Conservation (phyloP, 164 flowering plant species). For the Stephania yunnanensis region DNA sequence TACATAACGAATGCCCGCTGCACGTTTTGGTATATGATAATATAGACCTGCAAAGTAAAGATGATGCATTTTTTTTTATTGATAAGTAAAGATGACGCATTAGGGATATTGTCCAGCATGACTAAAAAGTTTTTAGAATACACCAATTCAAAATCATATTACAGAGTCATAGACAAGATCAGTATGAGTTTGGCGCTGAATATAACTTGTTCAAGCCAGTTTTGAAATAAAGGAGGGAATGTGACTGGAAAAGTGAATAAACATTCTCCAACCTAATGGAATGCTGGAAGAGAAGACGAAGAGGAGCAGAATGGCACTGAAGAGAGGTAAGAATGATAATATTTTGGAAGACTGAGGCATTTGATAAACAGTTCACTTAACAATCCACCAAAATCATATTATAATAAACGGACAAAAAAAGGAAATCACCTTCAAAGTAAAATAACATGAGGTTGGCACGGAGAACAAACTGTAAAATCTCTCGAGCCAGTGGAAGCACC, state of each 20-base stretch:
- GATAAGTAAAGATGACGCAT: not conserved
- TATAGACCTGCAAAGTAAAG: constrained; percentile 54
- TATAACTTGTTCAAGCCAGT: too few relatives aligned
- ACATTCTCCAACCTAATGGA: not conserved
- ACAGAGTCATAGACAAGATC: too few relatives aligned
- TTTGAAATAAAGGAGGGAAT: not conserved
- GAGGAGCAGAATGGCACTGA: not conserved
- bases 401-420: not conserved
- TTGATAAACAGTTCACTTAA: not conserved
- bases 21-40: constrained; percentile 90
- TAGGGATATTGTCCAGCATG: not conserved
- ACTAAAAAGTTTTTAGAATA: not conserved
- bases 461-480: constrained; percentile 63
- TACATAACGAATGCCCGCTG: constrained; percentile 84
- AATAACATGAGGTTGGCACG: constrained; percentile 93
- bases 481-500: constrained; percentile 81
- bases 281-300: not conserved
- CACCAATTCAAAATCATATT: not conserved
- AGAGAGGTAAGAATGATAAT: not conserved
- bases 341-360: not conserved
- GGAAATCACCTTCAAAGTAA: constrained; percentile 82
- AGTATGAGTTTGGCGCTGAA: too few relatives aligned
- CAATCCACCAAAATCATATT: not conserved
- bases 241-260: not conserved
- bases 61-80: not conserved